phyloP scores from a whole-genome alignment of 2,329 filamentous ascomycete species.

The Emericellopsis cladophorae region DNA sequence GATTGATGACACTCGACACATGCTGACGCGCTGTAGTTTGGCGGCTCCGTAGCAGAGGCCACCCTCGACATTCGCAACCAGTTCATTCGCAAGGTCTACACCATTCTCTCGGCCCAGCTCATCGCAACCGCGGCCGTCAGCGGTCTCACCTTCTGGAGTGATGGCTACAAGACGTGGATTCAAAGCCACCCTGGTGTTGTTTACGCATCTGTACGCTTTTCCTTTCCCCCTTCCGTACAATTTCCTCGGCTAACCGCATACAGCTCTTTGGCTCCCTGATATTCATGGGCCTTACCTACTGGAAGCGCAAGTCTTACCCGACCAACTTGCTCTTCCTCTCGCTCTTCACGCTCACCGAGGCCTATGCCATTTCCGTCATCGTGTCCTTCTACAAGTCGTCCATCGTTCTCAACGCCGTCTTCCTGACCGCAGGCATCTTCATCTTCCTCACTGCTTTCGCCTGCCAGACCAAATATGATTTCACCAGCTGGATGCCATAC shows the following conservation, averaged over 20 bases:
- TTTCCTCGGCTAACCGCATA: background rate
- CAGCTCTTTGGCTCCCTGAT: constrained; percentile 67
- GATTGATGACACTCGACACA: background rate
- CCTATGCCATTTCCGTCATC: constrained; percentile 85
- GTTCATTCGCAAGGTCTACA: constrained; percentile 95
- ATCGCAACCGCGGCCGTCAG: constrained; percentile 72
- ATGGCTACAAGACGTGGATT: constrained; percentile 73
- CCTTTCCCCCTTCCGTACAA: background rate
- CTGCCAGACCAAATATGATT: constrained; percentile 97
- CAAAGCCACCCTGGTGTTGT: constrained; percentile 73
- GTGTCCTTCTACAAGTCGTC: constrained; percentile 77
- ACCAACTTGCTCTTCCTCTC: constrained; percentile 87
- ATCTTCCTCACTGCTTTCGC: constrained; percentile 75
- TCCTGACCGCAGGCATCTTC: constrained; percentile 78
- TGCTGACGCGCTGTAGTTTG: constrained; percentile 46
- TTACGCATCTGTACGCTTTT: constrained; percentile 58
- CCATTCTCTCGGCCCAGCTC: constrained; percentile 91
- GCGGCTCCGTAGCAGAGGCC: constrained; percentile 83
- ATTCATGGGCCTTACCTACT: constrained; percentile 81
- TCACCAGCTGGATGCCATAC: constrained; percentile 94
- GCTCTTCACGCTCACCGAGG: constrained; percentile 83
- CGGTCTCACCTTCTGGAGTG: constrained; percentile 74
- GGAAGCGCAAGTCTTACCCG: constrained; percentile 92
- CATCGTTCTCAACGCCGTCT: constrained; percentile 80
- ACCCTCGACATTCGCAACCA: constrained; percentile 94